Percentiles rank a stretch among this genome's conserved stretches.
These are phyloP conservation scores for Colletotrichum musicola DNA, from an alignment of 2,329 filamentous ascomycete genomes.

Conservation along the genomic window DNA sequence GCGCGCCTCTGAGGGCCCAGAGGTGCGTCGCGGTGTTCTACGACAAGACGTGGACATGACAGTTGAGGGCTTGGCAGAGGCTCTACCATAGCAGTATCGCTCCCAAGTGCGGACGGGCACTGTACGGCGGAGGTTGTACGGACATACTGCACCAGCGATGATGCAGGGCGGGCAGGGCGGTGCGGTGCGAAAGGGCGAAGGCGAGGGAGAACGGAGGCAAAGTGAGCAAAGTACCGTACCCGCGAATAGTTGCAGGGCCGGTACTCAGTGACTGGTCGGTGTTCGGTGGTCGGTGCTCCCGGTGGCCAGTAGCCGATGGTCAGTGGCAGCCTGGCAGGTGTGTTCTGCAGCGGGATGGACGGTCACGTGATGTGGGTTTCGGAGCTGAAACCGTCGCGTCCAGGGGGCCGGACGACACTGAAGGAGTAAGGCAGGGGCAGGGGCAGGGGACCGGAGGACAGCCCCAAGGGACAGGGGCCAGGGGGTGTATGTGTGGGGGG, in stretches of 20 bases:
- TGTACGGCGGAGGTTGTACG: conserved; percentile 26
- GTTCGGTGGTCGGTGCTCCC: conserved; percentile 3
- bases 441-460: no score
- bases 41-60: conserved; percentile 37
- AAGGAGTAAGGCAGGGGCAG: conserved; percentile 4
- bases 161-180: neutral
- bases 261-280: neutral
- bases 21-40: conserved; percentile 16
- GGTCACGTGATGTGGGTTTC: conserved; percentile 37
- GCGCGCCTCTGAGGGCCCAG: conserved; percentile 19
- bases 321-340: neutral
- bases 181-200: neutral
- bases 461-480: neutral
- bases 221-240: no score
- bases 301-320: no score
- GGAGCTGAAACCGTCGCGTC: conserved; percentile 38
- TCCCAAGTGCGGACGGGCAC: conserved; percentile 23
- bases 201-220: no score
- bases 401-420: conserved; percentile 28
- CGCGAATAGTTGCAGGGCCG: no score
- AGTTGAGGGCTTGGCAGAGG: conserved; percentile 35
- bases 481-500: neutral
- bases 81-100: conserved; percentile 10
- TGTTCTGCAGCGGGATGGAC: neutral
- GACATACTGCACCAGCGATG: conserved; percentile 8